Evolutionary conservation across 1,284 basidiomycete genomes (phyloP), one percentile per base, ranked within the genome.

Genomic region (Afroboletus lepidellus): DNA sequence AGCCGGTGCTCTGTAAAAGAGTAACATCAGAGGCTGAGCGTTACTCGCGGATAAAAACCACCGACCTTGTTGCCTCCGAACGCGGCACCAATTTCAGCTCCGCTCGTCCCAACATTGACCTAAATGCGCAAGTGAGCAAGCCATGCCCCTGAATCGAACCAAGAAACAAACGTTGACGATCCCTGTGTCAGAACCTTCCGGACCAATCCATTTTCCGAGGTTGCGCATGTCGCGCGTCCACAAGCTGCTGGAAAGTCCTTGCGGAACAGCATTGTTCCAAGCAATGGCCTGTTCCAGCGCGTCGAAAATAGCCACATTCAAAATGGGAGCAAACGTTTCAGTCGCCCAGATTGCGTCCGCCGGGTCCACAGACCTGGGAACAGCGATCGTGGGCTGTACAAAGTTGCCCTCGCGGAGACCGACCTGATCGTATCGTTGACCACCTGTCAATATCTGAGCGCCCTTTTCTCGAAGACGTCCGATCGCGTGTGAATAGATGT

Each of bases 51-150:
- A 41, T n/a, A 41, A 36, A 49, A 57, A 37, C 12, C 15, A 70
- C 77, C 39, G 43, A 85, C 86, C 83, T 95, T 94, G 78, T 96
- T 96, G 39, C 95, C 94, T 47, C 94, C 94, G 65, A 97, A 97
- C 0, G 89, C 91, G 8, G 86, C 87, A 46, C 88, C 88, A 56
- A 98, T 97, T 73, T 98, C 94, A 16, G 95, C 94, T 21, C 95
- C 94, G 63, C 88, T 92, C 0, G 94, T 96, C 41, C 92, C 92
- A 47, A 93, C 92, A 67, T 96, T 95, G 56, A 95, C 84, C 87
- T 92, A 64, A 37, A 32, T 12, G 46, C 36, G 30, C 36, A 20
- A 42, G 42, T 57, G 38, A 60, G 51, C 47, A 46, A 27, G 15
- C 37, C 15, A 21, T 2, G 5, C 42, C 42, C 41, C 16, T 4